Evolutionary conservation across 164 flowering plant species (phyloP), one percentile per base, ranked within the genome.

Genomic region (Vitis rupestris): DNA sequence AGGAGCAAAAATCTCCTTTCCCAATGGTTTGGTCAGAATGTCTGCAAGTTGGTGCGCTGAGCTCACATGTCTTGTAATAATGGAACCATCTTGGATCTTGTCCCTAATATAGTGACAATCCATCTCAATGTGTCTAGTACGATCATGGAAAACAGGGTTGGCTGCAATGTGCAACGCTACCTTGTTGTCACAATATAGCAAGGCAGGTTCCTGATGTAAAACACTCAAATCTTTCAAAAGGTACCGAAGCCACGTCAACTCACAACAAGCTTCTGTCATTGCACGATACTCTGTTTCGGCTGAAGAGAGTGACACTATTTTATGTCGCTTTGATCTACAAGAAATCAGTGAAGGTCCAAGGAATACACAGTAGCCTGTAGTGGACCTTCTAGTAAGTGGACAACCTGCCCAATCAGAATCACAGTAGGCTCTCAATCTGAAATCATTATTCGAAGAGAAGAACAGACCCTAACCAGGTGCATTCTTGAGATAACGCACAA

Each of bases 81-180:
- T 1, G 37, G 37, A 61, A 61, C 64, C 64, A 44, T 61, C 49
- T 29, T 61, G 64, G 64, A 19, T 61, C 44, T 61, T 61, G 47
- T 61, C 64, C 12, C 3, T 29, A 29, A 29, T 61, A 27, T 61
- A 61, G n/a, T 61, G 64, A 27, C 49, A 29, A 29, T 61, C 44
- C 64, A 61, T 61, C 64, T 61, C 11, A 61, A 61, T 9, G 64
- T 61, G 64, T 14, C 15, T 51, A 10, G 12, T 51, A 51, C 5
- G 15, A 3, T 51, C 54, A 51, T 51, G 54, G 15, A 51, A 10
- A 51, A 10, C 64, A 17, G 8, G 30, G 9, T 19, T 19, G 64
- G 2, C 10, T 61, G 7, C 37, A 19, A 61, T 61, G 64, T 61
- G 15, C 1, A 19, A 29, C 48, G 11, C 23, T 19, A 3, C 19